Evolutionary conservation across 495 filamentous ascomycete genomes (phyloP), one percentile per base, ranked within the genome.

Genomic region (Friedmanniomyces endolithicus): DNA sequence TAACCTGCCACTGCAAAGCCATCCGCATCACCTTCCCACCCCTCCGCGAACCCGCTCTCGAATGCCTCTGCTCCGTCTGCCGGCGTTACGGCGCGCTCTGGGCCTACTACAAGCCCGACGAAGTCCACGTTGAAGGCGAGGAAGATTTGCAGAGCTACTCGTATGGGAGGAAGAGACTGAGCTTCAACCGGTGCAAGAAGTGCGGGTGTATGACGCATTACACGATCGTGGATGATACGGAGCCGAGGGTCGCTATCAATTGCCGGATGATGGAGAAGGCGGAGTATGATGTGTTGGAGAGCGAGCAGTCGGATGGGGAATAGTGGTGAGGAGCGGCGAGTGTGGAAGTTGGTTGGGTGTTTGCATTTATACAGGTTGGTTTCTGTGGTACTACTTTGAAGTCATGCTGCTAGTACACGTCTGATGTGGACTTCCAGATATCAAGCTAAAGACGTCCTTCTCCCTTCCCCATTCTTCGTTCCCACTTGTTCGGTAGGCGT

Each of bases 1-100:
- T 51, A 51, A 51, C 48, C 33, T 51, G 48, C 31, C 48, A 51
- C 33, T 51, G 48, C 48, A 51, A 51, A 51, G 31, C 48, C 48
- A 51, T 51, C 25, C 48, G 48, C 12, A 34, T 51, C 31, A 51
- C 48, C 12, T 51, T 51, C 48, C 48, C 48, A 51, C 31, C 48
- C 25, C 48, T 51, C 48, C 48, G 48, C 48, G 48, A 51, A 51
- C 48, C 48, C 48, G 48, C 48, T 16, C 8, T 14, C 48, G 48
- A 51, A 39, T 51, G 48, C 48, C 48, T 51, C 11, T 51, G 48
- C 31, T 35, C 25, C 48, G 20, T 51, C 48, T 51, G 48, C 48
- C 48, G 48, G 12, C 48, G 48, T 29, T 51, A 51, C 31, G 48
- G 48, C 48, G 48, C 48, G 16, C 16, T 51, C 27, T 51, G 48